Percentiles rank a stretch among this genome's conserved stretches.
phyloP scores from a whole-genome alignment of 768 basidiomycete genomes.

The Goffeauzyma gilvescens region DNA sequence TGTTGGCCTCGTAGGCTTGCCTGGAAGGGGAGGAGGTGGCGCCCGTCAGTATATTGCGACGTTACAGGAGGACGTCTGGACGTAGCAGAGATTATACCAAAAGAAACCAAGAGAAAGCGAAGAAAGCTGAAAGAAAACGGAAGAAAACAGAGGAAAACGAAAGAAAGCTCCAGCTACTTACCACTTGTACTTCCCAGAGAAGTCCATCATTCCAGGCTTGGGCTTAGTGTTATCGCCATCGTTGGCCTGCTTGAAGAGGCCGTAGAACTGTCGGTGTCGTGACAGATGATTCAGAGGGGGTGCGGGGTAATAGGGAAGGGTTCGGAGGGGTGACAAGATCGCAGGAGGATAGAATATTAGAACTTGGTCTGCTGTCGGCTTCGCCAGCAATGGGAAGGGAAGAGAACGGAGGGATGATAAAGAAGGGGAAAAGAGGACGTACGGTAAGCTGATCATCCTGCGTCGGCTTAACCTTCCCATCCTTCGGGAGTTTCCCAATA shows the following conservation, averaged over 20 bases:
- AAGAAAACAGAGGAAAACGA: conserved; percentile 3
- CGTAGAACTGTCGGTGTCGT: conserved; percentile 80
- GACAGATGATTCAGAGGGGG: conserved; percentile 92
- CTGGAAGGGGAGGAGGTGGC: conserved; percentile 32
- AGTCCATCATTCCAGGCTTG: conserved; percentile 46
- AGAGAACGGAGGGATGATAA: neutral
- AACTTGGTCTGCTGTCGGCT: too few species aligned
- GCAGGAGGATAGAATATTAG: too few species aligned
- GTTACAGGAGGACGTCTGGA: neutral
- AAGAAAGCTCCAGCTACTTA: too few species aligned
- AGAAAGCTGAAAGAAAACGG: neutral
- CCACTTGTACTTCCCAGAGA: conserved; percentile 81
- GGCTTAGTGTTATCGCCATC: conserved; percentile 50
- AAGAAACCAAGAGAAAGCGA: neutral
- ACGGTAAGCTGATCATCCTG: conserved; percentile 63
- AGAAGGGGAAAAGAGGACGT: conserved; percentile 26
- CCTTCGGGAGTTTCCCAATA: conserved; percentile 45
- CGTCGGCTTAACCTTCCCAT: conserved; percentile 57
- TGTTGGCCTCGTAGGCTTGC: conserved; percentile 65
- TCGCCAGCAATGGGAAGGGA: neutral
- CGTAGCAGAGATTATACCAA: neutral
- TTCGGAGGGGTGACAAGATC: neutral
- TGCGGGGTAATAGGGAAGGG: conserved; percentile 25
- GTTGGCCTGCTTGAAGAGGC: conserved; percentile 76
- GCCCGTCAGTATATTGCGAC: neutral